These are phyloP conservation scores for Suhomyces chickasaworum DNA, from an alignment of 1,139 yeast genomes.

Conservation along the genomic window DNA sequence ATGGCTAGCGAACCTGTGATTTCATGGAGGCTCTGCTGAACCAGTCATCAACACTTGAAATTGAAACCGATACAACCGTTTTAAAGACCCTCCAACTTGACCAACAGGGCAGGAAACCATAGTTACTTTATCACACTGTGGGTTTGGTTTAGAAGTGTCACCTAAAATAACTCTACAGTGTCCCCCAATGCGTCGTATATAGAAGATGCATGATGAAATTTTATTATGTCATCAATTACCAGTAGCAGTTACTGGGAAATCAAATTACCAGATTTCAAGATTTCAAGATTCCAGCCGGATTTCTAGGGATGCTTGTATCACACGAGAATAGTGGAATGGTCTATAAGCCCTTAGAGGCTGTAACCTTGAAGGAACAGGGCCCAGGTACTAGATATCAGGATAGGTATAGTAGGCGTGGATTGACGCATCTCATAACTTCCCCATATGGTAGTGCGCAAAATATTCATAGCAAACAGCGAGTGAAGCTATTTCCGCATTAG, in stretches of 20 bases:
- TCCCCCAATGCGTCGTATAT: neutral
- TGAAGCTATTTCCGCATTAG: slow-evolving; percentile 1
- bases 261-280: too few species aligned
- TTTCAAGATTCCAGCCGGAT: too few species aligned
- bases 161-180: neutral
- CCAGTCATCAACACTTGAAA: neutral
- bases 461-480: neutral
- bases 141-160: neutral
- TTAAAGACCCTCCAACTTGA: neutral
- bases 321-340: neutral
- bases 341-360: neutral
- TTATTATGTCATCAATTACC: neutral
- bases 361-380: neutral
- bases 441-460: slow-evolving; percentile 7
- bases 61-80: neutral
- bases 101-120: neutral
- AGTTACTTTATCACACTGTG: neutral
- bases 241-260: too few species aligned
- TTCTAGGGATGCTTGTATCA: neutral
- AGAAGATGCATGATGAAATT: neutral
- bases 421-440: slow-evolving; percentile 7
- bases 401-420: neutral
- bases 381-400: neutral
- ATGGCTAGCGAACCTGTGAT: neutral
- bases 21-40: neutral